Percentiles rank a stretch among this genome's conserved stretches.
phyloP scores from a whole-genome alignment of 73 alveolate species.

The Tetrahymena borealis region DNA sequence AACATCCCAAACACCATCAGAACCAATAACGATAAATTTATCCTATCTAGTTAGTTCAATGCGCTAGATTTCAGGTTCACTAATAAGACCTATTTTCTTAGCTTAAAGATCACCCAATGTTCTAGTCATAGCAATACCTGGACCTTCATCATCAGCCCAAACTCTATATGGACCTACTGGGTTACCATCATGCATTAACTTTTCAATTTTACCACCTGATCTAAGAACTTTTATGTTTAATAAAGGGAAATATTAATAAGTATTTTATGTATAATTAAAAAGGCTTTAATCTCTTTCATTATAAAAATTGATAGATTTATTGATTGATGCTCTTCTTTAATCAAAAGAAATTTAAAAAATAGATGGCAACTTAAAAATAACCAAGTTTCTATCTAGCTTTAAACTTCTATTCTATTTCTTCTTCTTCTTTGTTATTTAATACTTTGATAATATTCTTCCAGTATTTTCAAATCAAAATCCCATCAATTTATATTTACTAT shows the following conservation, averaged over 20 bases:
- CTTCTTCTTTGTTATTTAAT: too few relatives aligned
- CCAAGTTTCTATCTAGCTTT: too few relatives aligned
- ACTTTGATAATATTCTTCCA: too few relatives aligned
- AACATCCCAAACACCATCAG: slow-evolving; percentile 85
- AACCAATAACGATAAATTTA: slow-evolving; percentile 72
- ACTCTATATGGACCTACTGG: slow-evolving; percentile 63
- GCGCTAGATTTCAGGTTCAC: slow-evolving; percentile 79
- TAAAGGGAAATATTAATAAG: too few relatives aligned
- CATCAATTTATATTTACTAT: neutral
- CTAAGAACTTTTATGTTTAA: slow-evolving; percentile 23
- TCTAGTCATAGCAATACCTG: slow-evolving; percentile 86
- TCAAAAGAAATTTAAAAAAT: too few relatives aligned
- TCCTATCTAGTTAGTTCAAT: slow-evolving; percentile 74
- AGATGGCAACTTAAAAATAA: too few relatives aligned
- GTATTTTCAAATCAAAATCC: neutral
- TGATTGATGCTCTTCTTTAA: too few relatives aligned
- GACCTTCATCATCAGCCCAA: slow-evolving; percentile 90
- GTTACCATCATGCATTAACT: slow-evolving; percentile 51
- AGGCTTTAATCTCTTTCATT: too few relatives aligned
- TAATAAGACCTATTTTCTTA: slow-evolving; percentile 71
- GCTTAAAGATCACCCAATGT: slow-evolving; percentile 82
- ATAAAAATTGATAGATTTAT: too few relatives aligned
- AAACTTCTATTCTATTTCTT: too few relatives aligned
- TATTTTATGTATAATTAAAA: too few relatives aligned
- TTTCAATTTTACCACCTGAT: slow-evolving; percentile 66